A percentile compares a stretch with the other conserved stretches of the same genome.
Conservation (phyloP, 2,329 filamentous ascomycete genomes). For the Scopulariopsis brevicaulis region DNA sequence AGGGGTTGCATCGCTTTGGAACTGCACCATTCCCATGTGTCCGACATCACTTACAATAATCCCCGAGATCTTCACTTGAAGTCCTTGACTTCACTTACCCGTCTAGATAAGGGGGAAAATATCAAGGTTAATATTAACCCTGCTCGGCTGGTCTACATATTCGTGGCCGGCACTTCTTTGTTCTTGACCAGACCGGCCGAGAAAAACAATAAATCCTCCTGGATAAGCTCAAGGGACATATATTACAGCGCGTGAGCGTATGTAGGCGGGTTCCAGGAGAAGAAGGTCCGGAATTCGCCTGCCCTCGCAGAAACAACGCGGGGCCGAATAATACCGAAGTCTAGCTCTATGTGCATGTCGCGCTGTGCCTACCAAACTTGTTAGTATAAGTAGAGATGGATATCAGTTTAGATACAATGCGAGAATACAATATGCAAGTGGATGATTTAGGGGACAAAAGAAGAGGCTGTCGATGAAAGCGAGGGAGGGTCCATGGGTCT, state of each 20-base stretch:
- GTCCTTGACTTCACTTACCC: not conserved
- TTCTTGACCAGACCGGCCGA: not conserved
- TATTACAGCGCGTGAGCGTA: not conserved
- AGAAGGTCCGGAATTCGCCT: not conserved
- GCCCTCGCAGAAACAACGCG: not conserved
- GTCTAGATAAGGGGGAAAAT: not conserved
- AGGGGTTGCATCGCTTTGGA: not conserved
- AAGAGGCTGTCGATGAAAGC: not conserved
- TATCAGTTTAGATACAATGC: not conserved
- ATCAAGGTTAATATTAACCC: not conserved
- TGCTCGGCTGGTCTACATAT: not conserved
- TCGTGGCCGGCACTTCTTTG: not conserved
- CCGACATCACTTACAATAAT: not conserved
- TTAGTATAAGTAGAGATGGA: not conserved
- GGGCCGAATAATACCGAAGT: not conserved
- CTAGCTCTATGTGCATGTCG: not conserved
- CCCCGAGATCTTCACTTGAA: not conserved
- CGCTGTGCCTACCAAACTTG: not conserved
- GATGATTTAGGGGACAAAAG: not conserved
- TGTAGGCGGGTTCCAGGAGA: not conserved
- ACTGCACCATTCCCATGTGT: not conserved
- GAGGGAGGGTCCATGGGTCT: not conserved
- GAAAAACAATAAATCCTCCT: not conserved
- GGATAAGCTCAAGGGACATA: not conserved
- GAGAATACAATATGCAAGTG: not conserved